These are phyloP conservation scores for Penicillium concentricum DNA, from an alignment of 2,329 filamentous ascomycete species.

Conservation along the genomic window DNA sequence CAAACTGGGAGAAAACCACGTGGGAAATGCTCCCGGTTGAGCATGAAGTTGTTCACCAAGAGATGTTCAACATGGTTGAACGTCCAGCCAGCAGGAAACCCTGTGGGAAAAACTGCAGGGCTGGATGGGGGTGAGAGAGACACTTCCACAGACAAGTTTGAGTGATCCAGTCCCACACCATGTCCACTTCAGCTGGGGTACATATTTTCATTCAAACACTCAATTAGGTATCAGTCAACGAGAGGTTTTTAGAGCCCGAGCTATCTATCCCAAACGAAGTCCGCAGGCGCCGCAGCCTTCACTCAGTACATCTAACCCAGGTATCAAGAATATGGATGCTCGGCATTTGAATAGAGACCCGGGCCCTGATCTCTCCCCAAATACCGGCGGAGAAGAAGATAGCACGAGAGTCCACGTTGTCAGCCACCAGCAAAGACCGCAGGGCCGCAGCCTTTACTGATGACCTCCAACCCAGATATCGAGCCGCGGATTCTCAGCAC, in stretches of 20 bases:
- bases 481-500: not conserved
- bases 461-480: not conserved
- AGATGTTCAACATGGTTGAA: not conserved
- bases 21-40: not conserved
- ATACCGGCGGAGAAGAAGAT: not conserved
- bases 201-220: not conserved
- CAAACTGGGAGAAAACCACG: not conserved
- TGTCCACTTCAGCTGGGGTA: not conserved
- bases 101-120: not conserved
- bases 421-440: not conserved
- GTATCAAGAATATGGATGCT: not conserved
- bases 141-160: no score
- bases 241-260: not conserved
- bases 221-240: not conserved
- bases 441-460: not conserved
- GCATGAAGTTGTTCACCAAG: not conserved
- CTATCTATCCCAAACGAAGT: not conserved
- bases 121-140: constrained; percentile 2
- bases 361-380: not conserved
- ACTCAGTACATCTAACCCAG: not conserved
- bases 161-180: not conserved
- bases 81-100: not conserved
- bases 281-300: not conserved
- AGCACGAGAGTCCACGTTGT: not conserved
- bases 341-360: not conserved